A percentile compares a stretch with the other conserved stretches of the same genome.
These are phyloP conservation scores for Hericium coralloides DNA, from an alignment of 768 basidiomycete species.

Conservation along the genomic window DNA sequence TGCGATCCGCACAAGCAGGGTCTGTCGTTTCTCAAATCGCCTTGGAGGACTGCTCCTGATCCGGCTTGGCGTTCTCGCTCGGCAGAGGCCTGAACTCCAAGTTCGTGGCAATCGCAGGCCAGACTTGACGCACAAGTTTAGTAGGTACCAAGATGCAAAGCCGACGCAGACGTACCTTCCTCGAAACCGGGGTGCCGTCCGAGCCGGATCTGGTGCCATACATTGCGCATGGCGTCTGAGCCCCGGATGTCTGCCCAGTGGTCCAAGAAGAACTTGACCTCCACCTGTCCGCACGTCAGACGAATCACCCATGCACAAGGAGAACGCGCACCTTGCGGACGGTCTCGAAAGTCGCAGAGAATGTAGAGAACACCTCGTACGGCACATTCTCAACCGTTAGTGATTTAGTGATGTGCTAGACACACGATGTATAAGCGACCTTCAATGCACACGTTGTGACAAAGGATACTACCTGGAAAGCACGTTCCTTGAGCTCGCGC, in stretches of 20 bases:
- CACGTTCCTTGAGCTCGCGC: slow-evolving; percentile 61
- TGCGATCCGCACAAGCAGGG: no score
- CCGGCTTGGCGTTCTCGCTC: not conserved
- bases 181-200: slow-evolving; percentile 85
- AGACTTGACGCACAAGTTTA: not conserved
- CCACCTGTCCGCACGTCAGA: slow-evolving; percentile 29
- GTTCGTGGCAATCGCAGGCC: not conserved
- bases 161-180: slow-evolving; percentile 43
- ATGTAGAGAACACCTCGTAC: slow-evolving; percentile 79
- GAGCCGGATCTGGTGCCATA: slow-evolving; percentile 79
- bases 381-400: slow-evolving; percentile 76
- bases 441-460: not conserved
- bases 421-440: not conserved
- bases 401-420: slow-evolving; percentile 65
- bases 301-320: not conserved
- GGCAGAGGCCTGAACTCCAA: not conserved
- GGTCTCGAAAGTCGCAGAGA: slow-evolving; percentile 74
- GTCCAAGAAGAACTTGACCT: slow-evolving; percentile 70
- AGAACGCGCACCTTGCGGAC: slow-evolving; percentile 53
- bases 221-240: slow-evolving; percentile 75
- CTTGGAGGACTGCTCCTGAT: not conserved
- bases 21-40: not conserved
- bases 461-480: slow-evolving; percentile 37
- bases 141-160: not conserved
- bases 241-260: slow-evolving; percentile 78